These are phyloP conservation scores for Ceratobasidium papillatum DNA, from an alignment of 1,284 basidiomycete species.

Conservation along the genomic window DNA sequence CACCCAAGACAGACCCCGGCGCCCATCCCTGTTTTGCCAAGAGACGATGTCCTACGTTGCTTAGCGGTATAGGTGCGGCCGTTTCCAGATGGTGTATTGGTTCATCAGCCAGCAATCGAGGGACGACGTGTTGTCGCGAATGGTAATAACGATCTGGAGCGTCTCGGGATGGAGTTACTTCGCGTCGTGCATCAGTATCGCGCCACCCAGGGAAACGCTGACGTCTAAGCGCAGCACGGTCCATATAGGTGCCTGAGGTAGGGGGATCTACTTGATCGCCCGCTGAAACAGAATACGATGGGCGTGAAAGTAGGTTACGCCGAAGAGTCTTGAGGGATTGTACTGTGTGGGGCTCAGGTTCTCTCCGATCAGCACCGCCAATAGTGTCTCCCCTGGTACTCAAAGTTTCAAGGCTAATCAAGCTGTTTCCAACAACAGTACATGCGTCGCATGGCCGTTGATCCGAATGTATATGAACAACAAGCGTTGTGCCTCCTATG, in stretches of 20 bases:
- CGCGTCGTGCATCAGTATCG: conserved; percentile 24
- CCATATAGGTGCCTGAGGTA: conserved; percentile 28
- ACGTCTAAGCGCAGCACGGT: conserved; percentile 40
- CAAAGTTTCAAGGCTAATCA: conserved; percentile 53
- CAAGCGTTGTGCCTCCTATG: conserved; percentile 73
- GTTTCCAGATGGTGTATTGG: conserved; percentile 1
- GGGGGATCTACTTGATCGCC: not conserved
- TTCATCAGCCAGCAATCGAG: not conserved
- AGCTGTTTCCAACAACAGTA: conserved; percentile 58
- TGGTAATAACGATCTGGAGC: conserved; percentile 43
- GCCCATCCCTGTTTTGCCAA: conserved; percentile 77
- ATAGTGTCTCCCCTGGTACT: not conserved
- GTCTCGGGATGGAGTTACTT: conserved; percentile 31
- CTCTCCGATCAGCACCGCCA: not conserved
- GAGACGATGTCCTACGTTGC: conserved; percentile 72
- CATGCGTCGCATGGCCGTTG: conserved; percentile 68
- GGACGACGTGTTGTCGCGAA: conserved; percentile 51
- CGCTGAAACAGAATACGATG: conserved; percentile 14
- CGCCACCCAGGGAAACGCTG: conserved; percentile 38
- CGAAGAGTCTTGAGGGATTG: conserved; percentile 8
- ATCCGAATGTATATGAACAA: conserved; percentile 68
- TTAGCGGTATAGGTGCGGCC: conserved; percentile 56
- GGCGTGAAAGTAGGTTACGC: conserved; percentile 16
- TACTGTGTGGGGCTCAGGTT: not conserved
- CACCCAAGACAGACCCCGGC: conserved; percentile 69